Evolutionary conservation across 805 yeast species (phyloP).

Genomic region (Metschnikowia gelsemii): DNA sequence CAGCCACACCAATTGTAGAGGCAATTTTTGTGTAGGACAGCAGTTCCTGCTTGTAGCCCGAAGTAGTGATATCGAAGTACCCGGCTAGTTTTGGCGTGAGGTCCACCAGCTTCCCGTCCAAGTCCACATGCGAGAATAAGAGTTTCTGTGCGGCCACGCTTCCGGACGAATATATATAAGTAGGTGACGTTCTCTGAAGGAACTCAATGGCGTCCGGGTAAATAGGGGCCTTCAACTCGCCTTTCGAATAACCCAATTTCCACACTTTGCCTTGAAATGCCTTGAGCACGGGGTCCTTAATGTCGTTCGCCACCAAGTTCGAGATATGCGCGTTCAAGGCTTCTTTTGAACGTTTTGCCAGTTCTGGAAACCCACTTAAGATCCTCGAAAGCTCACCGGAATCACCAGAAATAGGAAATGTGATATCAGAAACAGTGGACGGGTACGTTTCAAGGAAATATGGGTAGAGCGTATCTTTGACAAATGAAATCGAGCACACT

Average conservation of each 20-base stretch:
- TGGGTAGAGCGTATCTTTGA: constrained; percentile 74
- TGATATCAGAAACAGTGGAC: constrained; percentile 27
- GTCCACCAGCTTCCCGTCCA: constrained; percentile 41
- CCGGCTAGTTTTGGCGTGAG: constrained; percentile 55
- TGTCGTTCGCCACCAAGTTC: constrained; percentile 59
- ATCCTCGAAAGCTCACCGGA: constrained; percentile 27
- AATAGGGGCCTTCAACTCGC: constrained; percentile 74
- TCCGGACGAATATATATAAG: constrained; percentile 87
- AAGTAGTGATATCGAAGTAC: constrained; percentile 82
- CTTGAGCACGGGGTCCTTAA: constrained; percentile 77
- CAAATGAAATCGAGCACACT: constrained; percentile 87
- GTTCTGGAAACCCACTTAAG: constrained; percentile 48
- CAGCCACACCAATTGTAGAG: constrained; percentile 35
- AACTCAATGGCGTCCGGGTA: constrained; percentile 67
- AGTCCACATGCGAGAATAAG: constrained; percentile 62
- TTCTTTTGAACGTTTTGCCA: constrained; percentile 25
- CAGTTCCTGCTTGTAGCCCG: constrained; percentile 66
- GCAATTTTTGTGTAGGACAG: constrained; percentile 60
- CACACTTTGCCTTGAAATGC: constrained; percentile 81
- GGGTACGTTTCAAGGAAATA: constrained; percentile 61
- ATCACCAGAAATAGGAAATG: constrained; percentile 23
- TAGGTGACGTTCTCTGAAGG: constrained; percentile 38
- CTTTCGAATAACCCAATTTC: constrained; percentile 75
- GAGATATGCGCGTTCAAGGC: constrained; percentile 49
- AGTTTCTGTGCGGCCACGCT: constrained; percentile 83